phyloP scores from a whole-genome alignment of 2,329 filamentous ascomycete genomes.

The Bipolaris sorokiniana region DNA sequence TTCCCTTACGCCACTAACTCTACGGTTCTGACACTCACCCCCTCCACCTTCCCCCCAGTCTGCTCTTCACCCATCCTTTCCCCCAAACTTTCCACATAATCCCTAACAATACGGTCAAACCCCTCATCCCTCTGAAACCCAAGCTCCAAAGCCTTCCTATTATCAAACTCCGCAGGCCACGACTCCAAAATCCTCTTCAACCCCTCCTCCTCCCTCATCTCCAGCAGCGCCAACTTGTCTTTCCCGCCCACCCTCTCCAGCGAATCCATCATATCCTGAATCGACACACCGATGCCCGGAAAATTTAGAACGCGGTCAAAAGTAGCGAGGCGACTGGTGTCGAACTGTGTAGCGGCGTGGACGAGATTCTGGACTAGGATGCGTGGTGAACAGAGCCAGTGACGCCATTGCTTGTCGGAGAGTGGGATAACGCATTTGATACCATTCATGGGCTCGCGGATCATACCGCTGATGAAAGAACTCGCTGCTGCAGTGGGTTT shows the following conservation, averaged over 20 bases:
- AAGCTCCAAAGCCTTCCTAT: conserved; percentile 58
- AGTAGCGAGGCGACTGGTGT: conserved; percentile 51
- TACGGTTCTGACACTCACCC: no score
- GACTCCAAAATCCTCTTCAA: conserved; percentile 58
- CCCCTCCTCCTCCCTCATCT: conserved; percentile 54
- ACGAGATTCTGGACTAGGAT: conserved; percentile 60
- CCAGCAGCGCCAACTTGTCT: conserved; percentile 56
- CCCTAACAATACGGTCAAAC: conserved; percentile 50
- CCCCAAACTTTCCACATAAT: conserved; percentile 34
- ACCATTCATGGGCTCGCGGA: conserved; percentile 65
- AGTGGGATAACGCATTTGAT: conserved; percentile 57
- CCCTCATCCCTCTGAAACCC: conserved; percentile 55
- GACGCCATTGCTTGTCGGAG: conserved; percentile 52
- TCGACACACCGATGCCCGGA: conserved; percentile 49
- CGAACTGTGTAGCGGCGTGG: conserved; percentile 50
- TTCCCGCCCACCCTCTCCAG: conserved; percentile 58
- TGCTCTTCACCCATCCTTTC: no score
- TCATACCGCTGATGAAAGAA: conserved; percentile 65
- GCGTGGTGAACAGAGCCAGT: conserved; percentile 62
- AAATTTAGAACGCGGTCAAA: conserved; percentile 55
- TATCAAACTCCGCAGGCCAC: conserved; percentile 61
- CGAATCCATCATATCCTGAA: conserved; percentile 61
- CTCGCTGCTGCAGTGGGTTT: conserved; percentile 63
- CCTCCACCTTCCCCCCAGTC: no score
- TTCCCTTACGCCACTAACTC: no score